Base-by-base conservation (phyloP, 257 asterid species). In the Forsythia suspensa region DNA sequence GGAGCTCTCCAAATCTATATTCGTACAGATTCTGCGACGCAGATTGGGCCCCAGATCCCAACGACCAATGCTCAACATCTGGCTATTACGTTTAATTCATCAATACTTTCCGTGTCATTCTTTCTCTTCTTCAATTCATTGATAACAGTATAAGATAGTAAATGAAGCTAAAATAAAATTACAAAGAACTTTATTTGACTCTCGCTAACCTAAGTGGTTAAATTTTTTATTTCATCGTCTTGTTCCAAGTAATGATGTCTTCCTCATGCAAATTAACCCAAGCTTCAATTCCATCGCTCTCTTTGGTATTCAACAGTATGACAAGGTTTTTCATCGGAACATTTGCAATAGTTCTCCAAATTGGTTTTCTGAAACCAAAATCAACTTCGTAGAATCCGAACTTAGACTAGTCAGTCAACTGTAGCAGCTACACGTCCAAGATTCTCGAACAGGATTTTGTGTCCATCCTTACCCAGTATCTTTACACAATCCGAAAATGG, bases 281-380 rank as follows among this genome's bases (percentile, higher is more conserved):
- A 3, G 80, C 80, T 20, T 75, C 84, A 9, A 80, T 70, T 59
- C 84, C 84, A 70, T 75, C 7, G 16, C 76, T 79, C 5, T 80
- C 84, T 41, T 38, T 69, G 46, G 76, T 75, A 55, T 80, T 79
- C 18, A 75, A 51, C 16, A 80, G 71, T 57, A 75, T 6, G 38
- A 65, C 70, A n/a, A 34, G 37, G 15, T 80, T 80, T 12, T 15
- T 42, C 0, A 68, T 24, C 9, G 73, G 72, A 4, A 43, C 8
- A 36, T 69, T 11, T 2, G n/a, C 76, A n/a, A 80, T n/a, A 39
- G 80, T 75, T 10, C 70, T 40, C 83, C 83, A 80, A 6, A 16
- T 24, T 0, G 83, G 83, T 9, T 75, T 80, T 29, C 84, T 77
- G 44, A 76, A 75, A 6, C 84, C 84, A 46, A 80, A 80, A 80